phyloP scores from a whole-genome alignment of 805 yeast species.

The Hanseniaspora meyeri region DNA sequence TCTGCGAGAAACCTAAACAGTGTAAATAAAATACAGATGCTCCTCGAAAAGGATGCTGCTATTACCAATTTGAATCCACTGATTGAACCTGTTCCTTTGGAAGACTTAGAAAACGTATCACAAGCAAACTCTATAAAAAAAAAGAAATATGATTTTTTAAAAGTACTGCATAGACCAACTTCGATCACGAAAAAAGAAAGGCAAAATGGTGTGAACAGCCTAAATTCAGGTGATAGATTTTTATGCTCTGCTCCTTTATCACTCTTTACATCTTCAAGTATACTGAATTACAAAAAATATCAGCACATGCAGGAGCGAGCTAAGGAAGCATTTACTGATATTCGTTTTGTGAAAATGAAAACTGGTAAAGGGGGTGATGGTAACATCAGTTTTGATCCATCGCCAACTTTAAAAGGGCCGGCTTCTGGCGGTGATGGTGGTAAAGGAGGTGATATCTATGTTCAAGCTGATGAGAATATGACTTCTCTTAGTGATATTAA shows the following conservation, averaged over 20 bases:
- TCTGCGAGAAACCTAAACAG: neutral
- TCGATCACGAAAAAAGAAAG: slow-evolving; percentile 1
- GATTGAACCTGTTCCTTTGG: neutral
- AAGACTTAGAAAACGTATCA: neutral
- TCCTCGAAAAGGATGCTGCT: neutral
- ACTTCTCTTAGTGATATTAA: slow-evolving; percentile 59
- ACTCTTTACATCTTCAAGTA: neutral
- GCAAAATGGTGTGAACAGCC: neutral
- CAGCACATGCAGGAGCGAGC: slow-evolving; percentile 6
- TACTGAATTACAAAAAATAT: neutral
- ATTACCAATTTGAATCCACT: slow-evolving; percentile 3
- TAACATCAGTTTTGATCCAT: slow-evolving; percentile 70
- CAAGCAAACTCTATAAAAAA: neutral
- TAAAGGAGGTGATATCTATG: slow-evolving; percentile 73
- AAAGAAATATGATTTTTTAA: slow-evolving; percentile 9
- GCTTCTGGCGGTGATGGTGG: slow-evolving; percentile 99
- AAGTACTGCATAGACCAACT: slow-evolving; percentile 1
- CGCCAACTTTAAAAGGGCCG: slow-evolving; percentile 76
- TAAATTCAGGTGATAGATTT: slow-evolving; percentile 8
- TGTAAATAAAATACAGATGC: neutral
- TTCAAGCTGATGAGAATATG: slow-evolving; percentile 64
- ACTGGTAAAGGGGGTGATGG: slow-evolving; percentile 91
- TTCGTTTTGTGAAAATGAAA: slow-evolving; percentile 49
- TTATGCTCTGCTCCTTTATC: slow-evolving; percentile 11
- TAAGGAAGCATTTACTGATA: slow-evolving; percentile 37